Evolutionary conservation across 257 asterid species (phyloP), one percentile per base, ranked within the genome.

Genomic region (Haberlea rhodopensis): DNA sequence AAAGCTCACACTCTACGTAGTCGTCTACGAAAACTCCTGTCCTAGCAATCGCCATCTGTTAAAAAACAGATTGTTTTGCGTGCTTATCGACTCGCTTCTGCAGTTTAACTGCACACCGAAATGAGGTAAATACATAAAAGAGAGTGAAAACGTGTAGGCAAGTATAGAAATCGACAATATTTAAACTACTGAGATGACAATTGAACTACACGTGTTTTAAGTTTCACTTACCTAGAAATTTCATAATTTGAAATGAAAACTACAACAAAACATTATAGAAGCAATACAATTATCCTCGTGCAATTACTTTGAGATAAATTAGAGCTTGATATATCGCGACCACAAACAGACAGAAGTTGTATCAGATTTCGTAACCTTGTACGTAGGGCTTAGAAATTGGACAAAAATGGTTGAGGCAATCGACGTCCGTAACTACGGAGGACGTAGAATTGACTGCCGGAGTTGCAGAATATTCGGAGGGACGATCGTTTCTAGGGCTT

Each of bases 21-120:
- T 86, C 95, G 31, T 86, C 95, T 0, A 86, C 90, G 68, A 84
- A 86, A 34, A 86, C 90, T 43, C 95, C 95, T 0, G 95, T 86
- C 63, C 95, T 78, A 1, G 95, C 95, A 72, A 86, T 82, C 27
- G 95, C 95, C 95, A 86, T 86, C 20, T 43, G 2, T 16, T 13
- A 32, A 2, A 28, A 37, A 37, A 43, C 15, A 43, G 51, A 43
- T 43, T 5, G 51, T 43, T 43, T 43, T 20, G 51, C 18, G 1
- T 2, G 51, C 51, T 43, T 4, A 43, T 7, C 19, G 16, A 15
- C 1, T 13, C 51, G 5, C 51, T 43, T 43, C 51, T 43, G 51
- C 51, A 15, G 51, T 16, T 15, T 16, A 43, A 43, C 51, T 13
- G 20, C 51, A 43, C 51, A 43, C 51, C 16, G n/a, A 13, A 43